Evolutionary conservation across 2,329 filamentous ascomycete genomes (phyloP).

Genomic region (Cryphonectria naterciae): DNA sequence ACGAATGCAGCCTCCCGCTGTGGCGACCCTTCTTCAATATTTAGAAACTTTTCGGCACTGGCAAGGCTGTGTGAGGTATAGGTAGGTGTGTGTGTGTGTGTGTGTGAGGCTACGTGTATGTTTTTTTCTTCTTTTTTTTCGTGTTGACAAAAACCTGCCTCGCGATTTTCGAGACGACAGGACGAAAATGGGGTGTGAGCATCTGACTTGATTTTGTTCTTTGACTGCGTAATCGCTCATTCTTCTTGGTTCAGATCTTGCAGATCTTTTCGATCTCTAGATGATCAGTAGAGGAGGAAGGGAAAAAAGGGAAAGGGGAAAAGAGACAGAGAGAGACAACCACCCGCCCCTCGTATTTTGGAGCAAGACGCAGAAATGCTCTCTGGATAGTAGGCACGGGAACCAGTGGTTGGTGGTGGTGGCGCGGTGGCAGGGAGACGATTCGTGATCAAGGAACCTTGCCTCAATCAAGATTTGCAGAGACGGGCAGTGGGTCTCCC

Average conservation of each 20-base stretch:
- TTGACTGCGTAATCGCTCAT: not conserved
- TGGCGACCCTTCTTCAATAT: not conserved
- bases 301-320: too few relatives aligned
- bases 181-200: not conserved
- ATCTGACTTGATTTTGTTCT: not conserved
- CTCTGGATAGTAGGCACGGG: constrained; percentile 14
- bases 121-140: not conserved
- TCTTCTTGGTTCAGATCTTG: constrained; percentile 5
- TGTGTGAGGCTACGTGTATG: not conserved
- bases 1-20: constrained; percentile 19
- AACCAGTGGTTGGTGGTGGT: constrained; percentile 17
- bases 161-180: not conserved
- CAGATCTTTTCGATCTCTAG: not conserved
- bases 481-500: not conserved
- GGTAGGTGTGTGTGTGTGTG: not conserved
- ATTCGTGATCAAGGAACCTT: constrained; percentile 11
- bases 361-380: constrained; percentile 8
- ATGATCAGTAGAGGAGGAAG: not conserved
- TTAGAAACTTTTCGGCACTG: not conserved
- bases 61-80: not conserved
- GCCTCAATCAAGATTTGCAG: constrained; percentile 17
- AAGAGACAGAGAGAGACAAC: not conserved
- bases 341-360: constrained; percentile 22
- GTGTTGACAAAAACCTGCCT: not conserved
- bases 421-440: constrained; percentile 16